Evolutionary conservation across 805 yeast species (phyloP), one percentile per base, ranked within the genome.

Genomic region (Wickerhamomyces bovis): DNA sequence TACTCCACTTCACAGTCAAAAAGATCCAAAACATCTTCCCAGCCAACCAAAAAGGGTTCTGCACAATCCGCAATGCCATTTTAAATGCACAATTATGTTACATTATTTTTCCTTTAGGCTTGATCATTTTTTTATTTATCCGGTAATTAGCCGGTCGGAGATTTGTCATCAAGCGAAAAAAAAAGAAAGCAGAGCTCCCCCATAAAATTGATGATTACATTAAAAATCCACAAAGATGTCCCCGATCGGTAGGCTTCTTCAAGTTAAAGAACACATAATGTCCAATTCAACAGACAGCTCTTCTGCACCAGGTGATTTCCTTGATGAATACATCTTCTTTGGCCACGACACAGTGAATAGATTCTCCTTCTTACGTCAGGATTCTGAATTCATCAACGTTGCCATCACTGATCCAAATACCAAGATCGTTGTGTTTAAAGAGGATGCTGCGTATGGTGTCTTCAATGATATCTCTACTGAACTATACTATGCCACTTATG

Each of bases 301-400:
- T 33, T 9, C 20, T 4, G 20, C 31, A 13, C 31, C 36, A 16
- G 36, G 36, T 7, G 44, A 45, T n/a, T 38, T 44, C 38, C 41
- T 44, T 12, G 25, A 44, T 44, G 42, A 44, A 21, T 42, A 46
- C 35, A 54, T 58, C 41, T 60, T 53, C 55, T 80, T 75, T 54
- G 83, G 81, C 4, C 65, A 67, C 21, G 80, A 77, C 50, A 73
- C 70, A 21, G 67, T 80, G 42, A 80, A 80, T 58, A 61, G 85
- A 48, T 80, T 80, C 3, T 77, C 83, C 3, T 80, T 80, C 52
- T 64, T 80, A 8, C 62, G 85, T 46, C 77, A 71, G 33, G 81
- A 80, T 55, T 22, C 58, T 7, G 73, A 68, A 15, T 80, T 80
- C 53, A 65, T 79, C 21, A 54, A 58, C 40, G 58, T 63, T 21